A percentile compares a stretch with the other conserved stretches of the same genome.
phyloP scores from a whole-genome alignment of 129 eudicot genomes.

The Helianthus annuus region DNA sequence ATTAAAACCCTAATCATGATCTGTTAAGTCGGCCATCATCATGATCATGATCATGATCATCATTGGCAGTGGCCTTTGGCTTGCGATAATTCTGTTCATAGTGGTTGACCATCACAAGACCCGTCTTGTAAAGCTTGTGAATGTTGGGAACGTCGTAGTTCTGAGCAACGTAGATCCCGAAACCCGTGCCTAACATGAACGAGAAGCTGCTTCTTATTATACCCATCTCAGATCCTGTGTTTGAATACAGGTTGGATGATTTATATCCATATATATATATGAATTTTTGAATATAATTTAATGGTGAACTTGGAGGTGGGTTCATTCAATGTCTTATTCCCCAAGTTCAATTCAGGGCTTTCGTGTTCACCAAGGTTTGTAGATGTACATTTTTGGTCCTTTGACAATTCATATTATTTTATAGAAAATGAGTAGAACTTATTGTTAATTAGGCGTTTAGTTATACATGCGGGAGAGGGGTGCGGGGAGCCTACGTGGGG shows the following conservation, averaged over 20 bases:
- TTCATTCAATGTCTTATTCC: slow-evolving; percentile 31
- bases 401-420: neutral
- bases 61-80: slow-evolving; percentile 23
- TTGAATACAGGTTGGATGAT: no score
- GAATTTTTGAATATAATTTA: no score
- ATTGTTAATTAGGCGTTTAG: no score
- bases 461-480: no score
- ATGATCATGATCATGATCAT: slow-evolving; percentile 3
- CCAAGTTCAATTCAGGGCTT: slow-evolving; percentile 31
- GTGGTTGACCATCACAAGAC: slow-evolving; percentile 32
- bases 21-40: neutral
- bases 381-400: slow-evolving; percentile 14
- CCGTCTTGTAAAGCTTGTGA: slow-evolving; percentile 28
- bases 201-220: slow-evolving; percentile 36
- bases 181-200: slow-evolving; percentile 47
- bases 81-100: slow-evolving; percentile 39
- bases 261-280: neutral
- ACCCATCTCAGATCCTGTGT: slow-evolving; percentile 31
- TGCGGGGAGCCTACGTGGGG: no score
- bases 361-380: neutral
- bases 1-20: slow-evolving; percentile 9
- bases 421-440: no score
- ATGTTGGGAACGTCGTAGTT: slow-evolving; percentile 49
- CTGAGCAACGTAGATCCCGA: slow-evolving; percentile 58
- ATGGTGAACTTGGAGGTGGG: slow-evolving; percentile 29